Base-by-base conservation (phyloP, 352 stramenopile genomes). In the Phytophthora lateralis region DNA sequence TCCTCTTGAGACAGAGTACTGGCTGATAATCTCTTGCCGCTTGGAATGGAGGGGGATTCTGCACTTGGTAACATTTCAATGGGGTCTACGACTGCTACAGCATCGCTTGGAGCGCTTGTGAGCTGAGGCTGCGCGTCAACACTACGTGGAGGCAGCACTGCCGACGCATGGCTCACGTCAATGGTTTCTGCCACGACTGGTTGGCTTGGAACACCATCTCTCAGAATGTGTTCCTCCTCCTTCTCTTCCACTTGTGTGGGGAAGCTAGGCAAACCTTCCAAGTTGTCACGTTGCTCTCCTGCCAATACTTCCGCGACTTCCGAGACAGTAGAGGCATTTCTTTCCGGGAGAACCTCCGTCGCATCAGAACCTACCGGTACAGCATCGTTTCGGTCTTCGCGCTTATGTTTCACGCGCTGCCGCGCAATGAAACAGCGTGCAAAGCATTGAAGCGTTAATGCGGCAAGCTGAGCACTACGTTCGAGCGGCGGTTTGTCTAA, bases 391-490 rank as follows among this genome's bases (percentile, higher is more conserved):
- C 14, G 59, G 21, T 71, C 52, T 30, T 59, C 21, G 17, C 63
- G 67, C 54, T 66, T 75, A 18, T 38, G 60, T 21, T 64, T 61
- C 10, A 85, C 64, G 3, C 56, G 66, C 10, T 18, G 48, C 21
- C 71, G 52, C 0, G 75, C 63, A 17, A 78, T n/a, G 21, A 72
- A 73, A 27, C 73, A 80, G 2, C 76, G 76, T 10, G 63, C 38
- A 12, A 71, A 51, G 18, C 76, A 85, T 55, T 85, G 73, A 6
- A 85, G 62, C 8, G 56, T 45, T 18, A 83, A 12, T 27, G 63
- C 76, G 45, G 75, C 64, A 34, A 56, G 17, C 8, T 77, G n/a
- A n/a, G 14, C 15, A 24, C 18, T 57, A 39, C 39, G 3, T 34
- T 35, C 6, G 24, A 51, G 3, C 30, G 7, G 24, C 47, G 14